Percentiles rank a stretch among this genome's conserved stretches.
These are phyloP conservation scores for Penicillium sp. DNA, from an alignment of 2,329 filamentous ascomycete genomes.

Conservation along the genomic window DNA sequence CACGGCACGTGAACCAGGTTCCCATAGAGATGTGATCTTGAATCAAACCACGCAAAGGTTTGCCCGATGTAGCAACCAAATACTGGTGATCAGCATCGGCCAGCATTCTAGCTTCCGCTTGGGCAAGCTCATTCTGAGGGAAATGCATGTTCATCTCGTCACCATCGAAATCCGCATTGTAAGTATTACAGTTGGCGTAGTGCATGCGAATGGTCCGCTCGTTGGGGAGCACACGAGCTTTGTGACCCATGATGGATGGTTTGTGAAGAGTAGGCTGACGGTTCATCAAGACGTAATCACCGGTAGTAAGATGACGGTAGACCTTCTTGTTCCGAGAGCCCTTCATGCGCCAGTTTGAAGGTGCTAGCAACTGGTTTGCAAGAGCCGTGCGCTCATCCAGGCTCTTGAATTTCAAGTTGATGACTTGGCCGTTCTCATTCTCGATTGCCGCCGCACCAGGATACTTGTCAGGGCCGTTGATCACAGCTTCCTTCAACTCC, in stretches of 20 bases:
- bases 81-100: conserved; percentile 98
- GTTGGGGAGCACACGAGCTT: conserved; percentile 83
- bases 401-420: conserved; percentile 82
- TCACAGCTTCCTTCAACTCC: conserved; percentile 91
- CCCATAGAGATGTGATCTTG: conserved; percentile 98
- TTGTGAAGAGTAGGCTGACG: conserved; percentile 97
- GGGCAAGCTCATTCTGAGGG: conserved; percentile 90
- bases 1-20: conserved; percentile 82
- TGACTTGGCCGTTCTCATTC: conserved; percentile 88
- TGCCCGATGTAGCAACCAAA: conserved; percentile 86
- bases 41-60: conserved; percentile 90
- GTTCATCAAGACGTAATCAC: conserved; percentile 98
- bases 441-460: conserved; percentile 92
- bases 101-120: conserved; percentile 87
- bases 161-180: conserved; percentile 98
- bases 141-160: conserved; percentile 99
- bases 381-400: conserved; percentile 82
- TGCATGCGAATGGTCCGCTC: conserved; percentile 99
- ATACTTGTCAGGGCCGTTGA: conserved; percentile 92
- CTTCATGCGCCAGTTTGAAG: conserved; percentile 69
- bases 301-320: conserved; percentile 90
- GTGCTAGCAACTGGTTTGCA: conserved; percentile 88
- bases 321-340: conserved; percentile 91
- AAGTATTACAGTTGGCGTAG: conserved; percentile 98
- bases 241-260: conserved; percentile 97